Conservation (phyloP, 345 rosid genomes). For the Lepidium aucheri region DNA sequence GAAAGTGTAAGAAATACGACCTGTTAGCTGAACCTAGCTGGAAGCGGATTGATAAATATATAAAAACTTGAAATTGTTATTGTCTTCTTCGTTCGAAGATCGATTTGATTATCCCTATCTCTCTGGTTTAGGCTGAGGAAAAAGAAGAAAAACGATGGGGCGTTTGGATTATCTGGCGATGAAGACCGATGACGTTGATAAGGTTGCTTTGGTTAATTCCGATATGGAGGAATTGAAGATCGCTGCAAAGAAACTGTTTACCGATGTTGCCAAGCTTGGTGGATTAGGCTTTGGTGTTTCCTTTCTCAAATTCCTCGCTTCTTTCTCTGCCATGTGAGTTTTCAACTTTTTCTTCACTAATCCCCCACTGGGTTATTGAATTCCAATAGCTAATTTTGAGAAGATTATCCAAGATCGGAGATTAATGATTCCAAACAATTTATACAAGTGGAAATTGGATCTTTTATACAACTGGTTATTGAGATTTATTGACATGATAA, state of each 20-base stretch:
- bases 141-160: slow-evolving; percentile 29
- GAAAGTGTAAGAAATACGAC: not conserved
- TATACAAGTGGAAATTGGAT: not conserved
- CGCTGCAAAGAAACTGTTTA: slow-evolving; percentile 49
- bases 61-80: not conserved
- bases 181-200: slow-evolving; percentile 45
- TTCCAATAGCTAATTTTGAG: too few species aligned
- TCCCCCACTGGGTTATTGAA: not conserved
- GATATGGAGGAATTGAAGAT: slow-evolving; percentile 54
- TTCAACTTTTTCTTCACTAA: not conserved
- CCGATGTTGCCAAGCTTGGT: slow-evolving; percentile 50
- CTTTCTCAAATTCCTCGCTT: slow-evolving; percentile 75
- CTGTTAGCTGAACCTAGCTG: not conserved
- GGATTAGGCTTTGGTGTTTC: slow-evolving; percentile 68
- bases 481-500: not conserved
- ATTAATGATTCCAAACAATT: not conserved
- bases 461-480: not conserved
- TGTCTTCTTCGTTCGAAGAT: not conserved
- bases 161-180: slow-evolving; percentile 55
- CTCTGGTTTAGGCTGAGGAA: not conserved
- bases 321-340: slow-evolving; percentile 72
- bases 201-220: slow-evolving; percentile 37
- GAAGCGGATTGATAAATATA: not conserved
- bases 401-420: not conserved
- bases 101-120: not conserved